Evolutionary conservation across 2,329 filamentous ascomycete species (phyloP).

Genomic region (Apiospora phragmitis): DNA sequence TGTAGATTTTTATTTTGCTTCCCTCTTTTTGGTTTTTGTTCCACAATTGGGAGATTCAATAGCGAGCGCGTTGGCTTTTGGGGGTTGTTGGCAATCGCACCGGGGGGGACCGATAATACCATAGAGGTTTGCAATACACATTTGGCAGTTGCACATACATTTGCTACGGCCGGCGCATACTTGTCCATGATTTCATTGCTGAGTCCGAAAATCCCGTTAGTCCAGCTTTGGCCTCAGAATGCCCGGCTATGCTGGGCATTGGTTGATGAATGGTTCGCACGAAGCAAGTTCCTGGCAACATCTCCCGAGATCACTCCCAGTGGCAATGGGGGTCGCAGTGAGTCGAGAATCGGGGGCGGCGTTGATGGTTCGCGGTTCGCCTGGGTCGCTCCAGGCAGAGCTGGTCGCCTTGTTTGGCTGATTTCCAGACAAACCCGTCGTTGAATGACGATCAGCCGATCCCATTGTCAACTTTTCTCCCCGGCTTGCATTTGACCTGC

Average conservation of each 20-base stretch:
- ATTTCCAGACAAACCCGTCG: no score
- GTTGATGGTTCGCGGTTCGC: not conserved
- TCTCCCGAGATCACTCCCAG: no score
- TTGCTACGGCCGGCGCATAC: not conserved
- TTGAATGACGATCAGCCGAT: no score
- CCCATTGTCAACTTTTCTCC: no score
- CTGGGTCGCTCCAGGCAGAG: not conserved
- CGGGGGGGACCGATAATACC: not conserved
- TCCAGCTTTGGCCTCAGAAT: not conserved
- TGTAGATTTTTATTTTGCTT: not conserved
- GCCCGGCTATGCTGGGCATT: not conserved
- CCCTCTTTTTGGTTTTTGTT: not conserved
- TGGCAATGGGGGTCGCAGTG: no score
- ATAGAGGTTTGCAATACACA: constrained; percentile 7
- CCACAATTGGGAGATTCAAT: not conserved
- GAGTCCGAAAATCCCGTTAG: not conserved
- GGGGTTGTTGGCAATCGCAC: not conserved
- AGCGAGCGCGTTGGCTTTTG: constrained; percentile 3
- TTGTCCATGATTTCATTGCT: not conserved
- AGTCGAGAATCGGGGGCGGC: not conserved
- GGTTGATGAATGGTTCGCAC: not conserved
- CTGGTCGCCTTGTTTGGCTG: not conserved
- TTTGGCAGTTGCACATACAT: not conserved
- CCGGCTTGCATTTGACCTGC: no score
- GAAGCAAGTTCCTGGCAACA: no score